Percentiles rank a stretch among this genome's conserved stretches.
These are phyloP conservation scores for Sclerotiophoma versabilis DNA, from an alignment of 2,329 filamentous ascomycete species.

Conservation along the genomic window DNA sequence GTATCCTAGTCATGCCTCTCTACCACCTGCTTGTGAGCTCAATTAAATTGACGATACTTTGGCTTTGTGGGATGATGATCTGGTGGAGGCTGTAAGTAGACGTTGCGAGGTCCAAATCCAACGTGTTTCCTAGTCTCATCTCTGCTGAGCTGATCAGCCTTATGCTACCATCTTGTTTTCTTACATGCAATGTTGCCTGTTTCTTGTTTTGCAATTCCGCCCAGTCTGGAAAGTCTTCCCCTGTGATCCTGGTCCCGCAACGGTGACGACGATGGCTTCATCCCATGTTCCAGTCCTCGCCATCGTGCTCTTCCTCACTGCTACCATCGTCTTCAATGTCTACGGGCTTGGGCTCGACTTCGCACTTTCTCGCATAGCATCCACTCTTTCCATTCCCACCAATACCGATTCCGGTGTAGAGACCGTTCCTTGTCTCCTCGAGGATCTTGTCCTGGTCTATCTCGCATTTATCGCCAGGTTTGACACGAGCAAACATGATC, in stretches of 20 bases:
- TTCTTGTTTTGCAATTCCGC: not conserved
- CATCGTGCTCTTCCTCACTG: conserved; percentile 22
- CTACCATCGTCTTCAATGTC: conserved; percentile 34
- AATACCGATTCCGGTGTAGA: conserved; percentile 33
- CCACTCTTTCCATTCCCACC: conserved; percentile 21
- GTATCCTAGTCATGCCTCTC: too few relatives aligned
- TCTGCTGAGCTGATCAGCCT: too few relatives aligned
- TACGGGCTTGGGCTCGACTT: conserved; percentile 32
- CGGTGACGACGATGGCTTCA: not conserved
- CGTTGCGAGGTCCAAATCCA: too few relatives aligned
- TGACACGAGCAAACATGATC: conserved; percentile 25
- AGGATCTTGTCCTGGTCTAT: conserved; percentile 35
- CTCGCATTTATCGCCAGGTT: conserved; percentile 18
- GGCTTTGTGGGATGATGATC: too few relatives aligned
- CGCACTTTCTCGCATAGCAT: conserved; percentile 34
- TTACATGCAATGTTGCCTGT: too few relatives aligned
- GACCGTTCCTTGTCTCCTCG: conserved; percentile 28
- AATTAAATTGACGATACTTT: too few relatives aligned
- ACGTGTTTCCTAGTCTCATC: too few relatives aligned
- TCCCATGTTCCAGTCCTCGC: conserved; percentile 15
- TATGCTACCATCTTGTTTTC: too few relatives aligned
- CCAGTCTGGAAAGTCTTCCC: not conserved
- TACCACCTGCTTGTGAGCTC: too few relatives aligned
- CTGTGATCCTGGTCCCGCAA: not conserved
- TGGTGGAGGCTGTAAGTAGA: too few relatives aligned